Base-by-base conservation (phyloP, 352 stramenopile genomes). In the Thalassiosira oceanica region DNA sequence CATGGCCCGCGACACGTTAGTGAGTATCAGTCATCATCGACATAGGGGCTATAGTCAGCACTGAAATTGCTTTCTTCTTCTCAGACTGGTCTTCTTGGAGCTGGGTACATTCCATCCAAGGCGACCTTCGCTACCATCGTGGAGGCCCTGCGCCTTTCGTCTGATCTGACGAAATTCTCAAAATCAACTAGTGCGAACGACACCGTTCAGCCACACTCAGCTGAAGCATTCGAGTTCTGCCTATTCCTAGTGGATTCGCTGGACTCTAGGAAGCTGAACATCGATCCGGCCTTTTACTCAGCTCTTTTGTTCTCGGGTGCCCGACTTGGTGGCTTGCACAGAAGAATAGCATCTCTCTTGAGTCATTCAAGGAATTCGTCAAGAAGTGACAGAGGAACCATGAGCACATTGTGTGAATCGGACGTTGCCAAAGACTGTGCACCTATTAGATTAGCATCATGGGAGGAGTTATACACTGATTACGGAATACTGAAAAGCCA, bases 101-200 rank as follows among this genome's bases (percentile, higher is more conserved):
- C 70, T 36, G 78, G 80, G 7, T 84, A 85, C 41, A 88, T 90
- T 48, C 80, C 78, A 10, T 87, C 76, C 3, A 90, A 88, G 58
- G 28, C 46, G 29, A 88, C 80, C 5, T 78, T 81, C 21, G 29
- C 49, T 29, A 51, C 52, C 20, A 83, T 88, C 7, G 64, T 75
- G 15, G 69, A 88, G 61, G 57, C 33, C 11, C 64, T 88, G 20
- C 45, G 62, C 35, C 52, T 89, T 10, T 49, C 63, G 18, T 28
- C 61, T 39, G 57, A 73, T 23, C 64, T 76, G 33, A 49, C 51
- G 27, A 39, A 42, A 36, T 50, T 37, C 20, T 56, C 29, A 37
- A 31, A 15, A 16, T n/a, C 42, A 13, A 23, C 46, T 37, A 60
- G 35, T n/a, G n/a, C n/a, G 21, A 50, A 63, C 41, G 48, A 28